phyloP scores from a whole-genome alignment of 2,329 filamentous ascomycete genomes.

The Pseudodiploospora longispora region DNA sequence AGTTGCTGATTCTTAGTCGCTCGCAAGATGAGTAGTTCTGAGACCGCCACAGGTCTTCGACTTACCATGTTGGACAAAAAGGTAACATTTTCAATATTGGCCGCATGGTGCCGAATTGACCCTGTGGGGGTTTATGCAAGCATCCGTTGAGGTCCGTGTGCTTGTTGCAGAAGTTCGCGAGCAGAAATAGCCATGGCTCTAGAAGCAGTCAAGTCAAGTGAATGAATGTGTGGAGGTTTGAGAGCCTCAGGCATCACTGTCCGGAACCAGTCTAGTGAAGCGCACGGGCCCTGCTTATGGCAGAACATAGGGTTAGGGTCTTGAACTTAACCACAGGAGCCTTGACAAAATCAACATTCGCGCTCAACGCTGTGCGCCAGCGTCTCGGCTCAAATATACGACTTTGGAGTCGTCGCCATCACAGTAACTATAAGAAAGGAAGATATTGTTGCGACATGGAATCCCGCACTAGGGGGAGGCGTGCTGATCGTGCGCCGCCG shows the following conservation, averaged over 20 bases:
- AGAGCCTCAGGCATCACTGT: not conserved
- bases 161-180: not conserved
- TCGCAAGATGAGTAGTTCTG: too few relatives aligned
- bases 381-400: too few relatives aligned
- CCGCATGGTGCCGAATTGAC: too few relatives aligned
- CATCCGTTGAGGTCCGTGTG: too few relatives aligned
- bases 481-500: constrained; percentile 5
- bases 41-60: too few relatives aligned
- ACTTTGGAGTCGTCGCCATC: not conserved
- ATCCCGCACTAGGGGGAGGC: constrained; percentile 11
- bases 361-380: too few relatives aligned
- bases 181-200: not conserved
- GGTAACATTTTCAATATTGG: too few relatives aligned
- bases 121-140: too few relatives aligned
- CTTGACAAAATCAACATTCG: not conserved
- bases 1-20: too few relatives aligned
- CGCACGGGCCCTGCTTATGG: constrained; percentile 2
- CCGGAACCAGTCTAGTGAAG: not conserved
- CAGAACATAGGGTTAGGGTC: constrained; percentile 18
- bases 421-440: not conserved
- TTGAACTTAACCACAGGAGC: not conserved
- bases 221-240: not conserved
- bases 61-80: too few relatives aligned
- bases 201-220: not conserved
- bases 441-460: constrained; percentile 10